A percentile compares a stretch with the other conserved stretches of the same genome.
phyloP scores from a whole-genome alignment of 2,329 filamentous ascomycete genomes.

The Fusarium oligoseptatum region DNA sequence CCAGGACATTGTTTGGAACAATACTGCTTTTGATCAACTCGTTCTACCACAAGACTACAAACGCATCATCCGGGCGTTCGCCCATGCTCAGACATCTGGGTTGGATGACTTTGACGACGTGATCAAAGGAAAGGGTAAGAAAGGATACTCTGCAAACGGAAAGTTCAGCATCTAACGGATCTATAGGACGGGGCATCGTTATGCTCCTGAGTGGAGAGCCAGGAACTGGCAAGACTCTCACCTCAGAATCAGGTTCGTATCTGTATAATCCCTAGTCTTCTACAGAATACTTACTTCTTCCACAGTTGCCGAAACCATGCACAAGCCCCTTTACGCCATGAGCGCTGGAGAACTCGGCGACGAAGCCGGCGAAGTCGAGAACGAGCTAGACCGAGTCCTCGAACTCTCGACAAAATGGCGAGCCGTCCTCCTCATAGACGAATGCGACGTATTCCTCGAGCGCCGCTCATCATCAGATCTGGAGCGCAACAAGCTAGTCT shows the following conservation, averaged over 20 bases:
- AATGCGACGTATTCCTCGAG: constrained; percentile 25
- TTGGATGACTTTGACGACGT: constrained; percentile 20
- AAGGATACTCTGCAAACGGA: neutral
- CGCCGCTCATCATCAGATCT: constrained; percentile 5
- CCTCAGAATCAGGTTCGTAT: constrained; percentile 17
- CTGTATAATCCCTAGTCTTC: neutral
- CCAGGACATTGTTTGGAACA: constrained; percentile 1
- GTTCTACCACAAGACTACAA: constrained; percentile 19
- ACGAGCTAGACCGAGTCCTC: constrained; percentile 8
- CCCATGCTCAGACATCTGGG: constrained; percentile 9
- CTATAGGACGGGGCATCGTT: constrained; percentile 4
- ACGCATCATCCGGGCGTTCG: constrained; percentile 18
- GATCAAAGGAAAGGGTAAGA: constrained; percentile 15
- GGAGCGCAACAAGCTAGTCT: constrained; percentile 16
- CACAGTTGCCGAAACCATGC: constrained; percentile 25
- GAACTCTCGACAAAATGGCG: constrained; percentile 25
- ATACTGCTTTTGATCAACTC: constrained; percentile 14
- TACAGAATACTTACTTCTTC: neutral
- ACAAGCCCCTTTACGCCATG: constrained; percentile 16
- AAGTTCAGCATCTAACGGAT: neutral
- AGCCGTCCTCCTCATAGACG: constrained; percentile 16
- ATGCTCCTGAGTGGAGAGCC: constrained; percentile 24
- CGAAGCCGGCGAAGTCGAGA: constrained; percentile 6
- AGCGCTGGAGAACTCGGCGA: constrained; percentile 19
- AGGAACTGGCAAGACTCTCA: constrained; percentile 24